Percentiles rank a stretch among this genome's conserved stretches.
These are phyloP conservation scores for Pichia thaimueangensis DNA, from an alignment of 805 yeast species.

Conservation along the genomic window DNA sequence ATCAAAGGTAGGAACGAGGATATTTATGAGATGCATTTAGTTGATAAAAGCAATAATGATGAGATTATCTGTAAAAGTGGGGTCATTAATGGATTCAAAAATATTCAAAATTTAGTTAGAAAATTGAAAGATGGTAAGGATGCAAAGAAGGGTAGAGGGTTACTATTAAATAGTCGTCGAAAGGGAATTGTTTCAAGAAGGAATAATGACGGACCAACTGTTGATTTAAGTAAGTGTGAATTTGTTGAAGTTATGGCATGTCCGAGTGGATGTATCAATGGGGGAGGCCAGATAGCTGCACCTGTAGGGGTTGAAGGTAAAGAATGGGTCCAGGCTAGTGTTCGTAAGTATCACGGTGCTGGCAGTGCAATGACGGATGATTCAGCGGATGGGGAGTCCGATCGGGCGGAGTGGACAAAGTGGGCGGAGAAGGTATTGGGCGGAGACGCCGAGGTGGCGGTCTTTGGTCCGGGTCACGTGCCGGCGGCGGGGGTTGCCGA, in stretches of 20 bases:
- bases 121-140: conserved; percentile 50
- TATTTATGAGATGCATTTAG: conserved; percentile 59
- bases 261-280: conserved; percentile 95
- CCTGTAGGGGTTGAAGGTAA: conserved; percentile 27
- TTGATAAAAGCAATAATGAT: conserved; percentile 26
- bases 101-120: conserved; percentile 89
- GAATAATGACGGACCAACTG: conserved; percentile 16
- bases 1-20: conserved; percentile 72
- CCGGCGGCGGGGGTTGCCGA: neutral
- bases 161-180: conserved; percentile 13
- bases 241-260: conserved; percentile 97
- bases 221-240: conserved; percentile 64
- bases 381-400: neutral
- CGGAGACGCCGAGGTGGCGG: neutral
- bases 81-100: conserved; percentile 84
- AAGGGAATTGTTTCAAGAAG: neutral
- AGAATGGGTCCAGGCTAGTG: neutral
- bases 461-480: no score
- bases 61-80: conserved; percentile 49
- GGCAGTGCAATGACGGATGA: neutral
- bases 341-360: neutral
- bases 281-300: conserved; percentile 81
- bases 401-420: neutral
- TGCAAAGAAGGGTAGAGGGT: conserved; percentile 12
- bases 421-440: neutral